phyloP scores from a whole-genome alignment of 1,284 basidiomycete genomes.

The Pseudozyma pruni region DNA sequence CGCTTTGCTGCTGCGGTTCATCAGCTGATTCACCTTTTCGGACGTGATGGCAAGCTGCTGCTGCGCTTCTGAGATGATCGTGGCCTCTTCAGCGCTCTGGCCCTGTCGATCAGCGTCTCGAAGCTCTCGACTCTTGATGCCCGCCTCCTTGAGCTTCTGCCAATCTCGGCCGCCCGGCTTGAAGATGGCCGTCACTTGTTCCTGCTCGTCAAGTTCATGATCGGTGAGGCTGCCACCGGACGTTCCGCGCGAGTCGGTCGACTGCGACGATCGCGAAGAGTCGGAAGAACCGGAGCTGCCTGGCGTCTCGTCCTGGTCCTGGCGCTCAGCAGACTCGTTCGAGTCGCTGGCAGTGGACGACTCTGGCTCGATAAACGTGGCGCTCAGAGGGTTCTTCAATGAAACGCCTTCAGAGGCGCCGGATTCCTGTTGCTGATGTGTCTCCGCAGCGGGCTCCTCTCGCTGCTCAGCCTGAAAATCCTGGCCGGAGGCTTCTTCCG shows the following conservation, averaged over 20 bases:
- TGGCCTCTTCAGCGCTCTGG: conserved; percentile 22
- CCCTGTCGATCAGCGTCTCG: conserved; percentile 37
- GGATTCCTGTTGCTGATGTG: conserved; percentile 6
- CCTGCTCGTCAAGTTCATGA: conserved; percentile 44
- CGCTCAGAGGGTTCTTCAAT: conserved; percentile 33
- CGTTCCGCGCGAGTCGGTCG: conserved; percentile 23
- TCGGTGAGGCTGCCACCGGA: conserved; percentile 37
- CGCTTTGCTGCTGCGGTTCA: conserved; percentile 41
- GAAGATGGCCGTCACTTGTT: conserved; percentile 60
- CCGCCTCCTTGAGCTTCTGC: conserved; percentile 57
- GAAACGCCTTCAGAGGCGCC: conserved; percentile 3
- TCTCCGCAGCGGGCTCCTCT: conserved; percentile 9
- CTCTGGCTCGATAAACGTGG: conserved; percentile 42
- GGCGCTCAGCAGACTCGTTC: conserved; percentile 5
- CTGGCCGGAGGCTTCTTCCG: conserved; percentile 7
- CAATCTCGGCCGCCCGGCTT: conserved; percentile 56
- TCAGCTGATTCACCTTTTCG: conserved; percentile 53
- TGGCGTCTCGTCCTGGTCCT: conserved; percentile 34
- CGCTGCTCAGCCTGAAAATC: conserved; percentile 5
- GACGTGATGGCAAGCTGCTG: conserved; percentile 52
- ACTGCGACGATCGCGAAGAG: conserved; percentile 40
- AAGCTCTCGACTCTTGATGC: conserved; percentile 47
- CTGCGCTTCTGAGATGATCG: conserved; percentile 45
- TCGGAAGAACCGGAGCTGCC: conserved; percentile 39
- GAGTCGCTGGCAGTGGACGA: not conserved